Conservation (phyloP, 129 eudicot species). For the Deinandra increscens region DNA sequence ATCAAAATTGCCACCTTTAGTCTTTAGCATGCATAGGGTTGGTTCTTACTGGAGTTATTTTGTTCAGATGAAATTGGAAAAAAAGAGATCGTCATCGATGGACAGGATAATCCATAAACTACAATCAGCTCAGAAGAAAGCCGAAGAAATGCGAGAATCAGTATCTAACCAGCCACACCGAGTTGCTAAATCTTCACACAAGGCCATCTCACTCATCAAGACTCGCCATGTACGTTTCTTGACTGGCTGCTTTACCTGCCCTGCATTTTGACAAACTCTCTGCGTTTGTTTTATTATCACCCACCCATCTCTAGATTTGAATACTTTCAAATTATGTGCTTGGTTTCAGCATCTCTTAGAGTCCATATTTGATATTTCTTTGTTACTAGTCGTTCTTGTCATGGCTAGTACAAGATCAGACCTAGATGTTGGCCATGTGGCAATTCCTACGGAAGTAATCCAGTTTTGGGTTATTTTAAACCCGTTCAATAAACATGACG, state of each 20-base stretch:
- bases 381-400: not conserved
- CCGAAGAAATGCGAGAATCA: slow-evolving; percentile 79
- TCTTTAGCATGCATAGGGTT: too few species aligned
- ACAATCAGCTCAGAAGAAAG: slow-evolving; percentile 79
- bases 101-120: slow-evolving; percentile 81
- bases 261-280: slow-evolving; percentile 49
- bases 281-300: slow-evolving; percentile 18
- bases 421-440: too few species aligned
- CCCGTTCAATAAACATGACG: not conserved
- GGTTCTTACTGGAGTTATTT: slow-evolving; percentile 28
- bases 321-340: not conserved
- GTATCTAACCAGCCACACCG: slow-evolving; percentile 42
- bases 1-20: too few species aligned
- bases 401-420: too few species aligned
- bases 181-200: slow-evolving; percentile 48
- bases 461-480: not conserved
- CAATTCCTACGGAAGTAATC: not conserved
- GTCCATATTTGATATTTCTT: not conserved
- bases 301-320: not conserved
- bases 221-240: slow-evolving; percentile 59
- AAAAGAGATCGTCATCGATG: slow-evolving; percentile 87
- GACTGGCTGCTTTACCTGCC: slow-evolving; percentile 87
- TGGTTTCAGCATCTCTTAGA: not conserved
- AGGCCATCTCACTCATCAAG: slow-evolving; percentile 47
- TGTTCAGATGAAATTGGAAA: slow-evolving; percentile 85